Evolutionary conservation across 2,329 filamentous ascomycete species (phyloP), one percentile per base, ranked within the genome.

Genomic region (Camptophora hylomeconis): DNA sequence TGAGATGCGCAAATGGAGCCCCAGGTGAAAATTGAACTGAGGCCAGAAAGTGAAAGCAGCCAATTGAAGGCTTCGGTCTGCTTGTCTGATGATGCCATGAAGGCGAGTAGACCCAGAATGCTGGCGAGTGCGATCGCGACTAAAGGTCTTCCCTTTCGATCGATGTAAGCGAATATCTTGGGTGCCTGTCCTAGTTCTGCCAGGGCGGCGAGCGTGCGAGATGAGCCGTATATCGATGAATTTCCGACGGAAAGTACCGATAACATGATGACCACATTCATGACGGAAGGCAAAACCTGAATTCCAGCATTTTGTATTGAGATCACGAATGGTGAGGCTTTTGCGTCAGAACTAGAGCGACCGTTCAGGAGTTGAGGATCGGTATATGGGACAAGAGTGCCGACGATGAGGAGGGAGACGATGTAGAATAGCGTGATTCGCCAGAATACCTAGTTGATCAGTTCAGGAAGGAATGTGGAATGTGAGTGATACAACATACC

Each of bases 211-310:
- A 73, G 52, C 2, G 67, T 71, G 32, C 69, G 64, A 3, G 67
- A 70, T 2, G 60, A 65, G 39, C 65, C 69, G 41, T 67, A 74
- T 3, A 67, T 64, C 40, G 61, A 61, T 1, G 67, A 72, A 41
- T 72, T 70, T 42, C 66, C 70, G 24, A 74, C 68, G 20, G 60
- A 67, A 27, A 74, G 53, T 18, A 75, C 70, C 4, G 69, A 66
- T 21, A 74, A 63, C 25, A 74, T 60, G 43, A 79, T 73, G 29
- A 78, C 65, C 10, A 65, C 71, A 49, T 80, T 80, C 60, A 80
- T 73, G 38, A 80, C 67, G 14, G 63, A 65, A 14, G 73, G 71
- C 9, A 80, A 61, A 2, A 65, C 66, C 2, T 50, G 46, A 23
- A 81, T 68, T 24, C 71, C 69, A 5, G 72, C 72, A 33, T 72